phyloP scores from a whole-genome alignment of 192 early-diverging fungal genomes.

The Coemansia sp. region DNA sequence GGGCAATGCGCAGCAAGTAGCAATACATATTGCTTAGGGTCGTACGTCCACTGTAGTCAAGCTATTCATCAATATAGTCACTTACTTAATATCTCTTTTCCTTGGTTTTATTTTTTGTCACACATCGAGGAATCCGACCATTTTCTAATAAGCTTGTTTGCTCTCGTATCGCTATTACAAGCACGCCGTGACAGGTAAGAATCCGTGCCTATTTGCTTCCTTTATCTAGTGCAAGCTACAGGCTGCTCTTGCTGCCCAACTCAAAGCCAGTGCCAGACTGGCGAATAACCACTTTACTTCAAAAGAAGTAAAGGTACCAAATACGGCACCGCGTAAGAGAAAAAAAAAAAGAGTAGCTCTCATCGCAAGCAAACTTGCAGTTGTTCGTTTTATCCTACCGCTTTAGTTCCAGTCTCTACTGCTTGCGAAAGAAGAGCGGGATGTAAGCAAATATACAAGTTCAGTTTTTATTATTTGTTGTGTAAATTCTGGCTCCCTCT shows the following conservation, averaged over 20 bases:
- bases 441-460: background rate
- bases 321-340: background rate
- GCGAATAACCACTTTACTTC: background rate
- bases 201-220: background rate
- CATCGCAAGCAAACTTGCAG: no score
- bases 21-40: constrained; percentile 5
- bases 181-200: background rate
- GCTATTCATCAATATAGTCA: constrained; percentile 4
- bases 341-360: no score
- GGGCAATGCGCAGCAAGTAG: constrained; percentile 3
- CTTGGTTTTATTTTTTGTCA: background rate
- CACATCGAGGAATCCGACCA: background rate
- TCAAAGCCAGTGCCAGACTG: background rate
- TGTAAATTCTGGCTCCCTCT: no score
- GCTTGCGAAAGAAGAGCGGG: background rate
- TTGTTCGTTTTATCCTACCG: background rate
- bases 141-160: background rate
- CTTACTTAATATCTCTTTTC: background rate
- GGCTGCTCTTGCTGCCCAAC: background rate
- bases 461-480: background rate
- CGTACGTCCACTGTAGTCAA: constrained; percentile 11
- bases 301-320: constrained; percentile 4
- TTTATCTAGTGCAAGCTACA: no score
- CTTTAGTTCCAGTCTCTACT: background rate
- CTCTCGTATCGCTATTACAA: background rate